phyloP scores from a whole-genome alignment of 2,329 filamentous ascomycete genomes.

The Talaromyces rugulosus region DNA sequence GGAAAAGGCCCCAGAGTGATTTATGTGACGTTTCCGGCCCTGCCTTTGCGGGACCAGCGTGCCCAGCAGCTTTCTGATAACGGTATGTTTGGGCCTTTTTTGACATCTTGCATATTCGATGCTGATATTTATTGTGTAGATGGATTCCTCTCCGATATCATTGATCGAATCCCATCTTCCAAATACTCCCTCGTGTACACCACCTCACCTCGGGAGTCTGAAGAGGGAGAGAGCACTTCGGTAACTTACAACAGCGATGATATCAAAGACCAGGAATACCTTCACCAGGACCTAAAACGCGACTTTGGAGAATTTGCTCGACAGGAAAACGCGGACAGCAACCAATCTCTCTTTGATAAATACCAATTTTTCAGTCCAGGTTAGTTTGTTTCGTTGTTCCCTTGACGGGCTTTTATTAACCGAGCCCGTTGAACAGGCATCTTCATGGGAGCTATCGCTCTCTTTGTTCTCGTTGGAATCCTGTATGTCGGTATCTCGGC shows the following conservation, averaged over 20 bases:
- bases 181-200: constrained; percentile 74
- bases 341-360: constrained; percentile 65
- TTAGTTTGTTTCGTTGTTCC: constrained; percentile 39
- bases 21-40: constrained; percentile 42
- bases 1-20: constrained; percentile 40
- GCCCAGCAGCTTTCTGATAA: constrained; percentile 39
- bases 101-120: not conserved
- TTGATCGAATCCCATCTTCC: constrained; percentile 44
- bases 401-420: not conserved
- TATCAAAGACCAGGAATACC: constrained; percentile 51
- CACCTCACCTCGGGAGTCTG: constrained; percentile 53
- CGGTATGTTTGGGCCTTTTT: constrained; percentile 21
- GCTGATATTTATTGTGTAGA: constrained; percentile 28
- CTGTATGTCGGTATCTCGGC: constrained; percentile 73
- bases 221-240: constrained; percentile 22
- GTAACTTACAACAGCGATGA: constrained; percentile 61
- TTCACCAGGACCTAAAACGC: constrained; percentile 74
- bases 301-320: constrained; percentile 38
- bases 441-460: constrained; percentile 77
- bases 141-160: constrained; percentile 44
- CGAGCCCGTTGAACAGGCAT: constrained; percentile 55
- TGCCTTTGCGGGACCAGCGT: constrained; percentile 32
- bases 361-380: constrained; percentile 93
- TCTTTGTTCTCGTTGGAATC: constrained; percentile 69
- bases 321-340: constrained; percentile 35